Evolutionary conservation across 345 rosid species (phyloP).

Genomic region (Gossypium turneri): DNA sequence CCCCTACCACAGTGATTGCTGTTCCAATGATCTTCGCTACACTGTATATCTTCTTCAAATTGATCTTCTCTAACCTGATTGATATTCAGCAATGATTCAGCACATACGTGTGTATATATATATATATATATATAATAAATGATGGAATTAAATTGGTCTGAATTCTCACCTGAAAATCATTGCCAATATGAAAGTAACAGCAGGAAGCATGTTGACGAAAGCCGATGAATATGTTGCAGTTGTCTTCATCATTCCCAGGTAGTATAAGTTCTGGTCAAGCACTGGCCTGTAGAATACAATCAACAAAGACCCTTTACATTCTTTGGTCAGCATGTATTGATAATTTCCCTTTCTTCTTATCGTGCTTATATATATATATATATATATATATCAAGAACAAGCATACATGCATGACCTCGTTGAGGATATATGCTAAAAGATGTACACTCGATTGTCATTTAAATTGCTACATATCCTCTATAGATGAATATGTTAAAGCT

Average conservation of each 20-base stretch:
- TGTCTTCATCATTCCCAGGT: conserved; percentile 77
- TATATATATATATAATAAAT: no score
- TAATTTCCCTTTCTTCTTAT: neutral
- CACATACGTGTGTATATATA: neutral
- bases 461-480: no score
- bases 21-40: conserved; percentile 80
- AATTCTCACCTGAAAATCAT: conserved; percentile 62
- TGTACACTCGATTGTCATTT: no score
- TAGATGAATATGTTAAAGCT: no score
- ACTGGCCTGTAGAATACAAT: conserved; percentile 55
- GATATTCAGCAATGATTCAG: neutral
- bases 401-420: neutral
- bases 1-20: conserved; percentile 63
- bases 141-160: no score
- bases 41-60: conserved; percentile 58
- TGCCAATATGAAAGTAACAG: conserved; percentile 81
- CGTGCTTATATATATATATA: no score
- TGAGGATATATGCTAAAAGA: no score
- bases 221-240: conserved; percentile 83
- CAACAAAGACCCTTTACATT: neutral
- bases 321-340: neutral
- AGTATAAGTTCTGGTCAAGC: conserved; percentile 81
- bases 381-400: neutral
- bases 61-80: conserved; percentile 66
- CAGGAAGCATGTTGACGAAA: conserved; percentile 67